Evolutionary conservation across 352 stramenopile genomes (phyloP), one percentile per base, ranked within the genome.

Genomic region (Phytopythium delawarense): DNA sequence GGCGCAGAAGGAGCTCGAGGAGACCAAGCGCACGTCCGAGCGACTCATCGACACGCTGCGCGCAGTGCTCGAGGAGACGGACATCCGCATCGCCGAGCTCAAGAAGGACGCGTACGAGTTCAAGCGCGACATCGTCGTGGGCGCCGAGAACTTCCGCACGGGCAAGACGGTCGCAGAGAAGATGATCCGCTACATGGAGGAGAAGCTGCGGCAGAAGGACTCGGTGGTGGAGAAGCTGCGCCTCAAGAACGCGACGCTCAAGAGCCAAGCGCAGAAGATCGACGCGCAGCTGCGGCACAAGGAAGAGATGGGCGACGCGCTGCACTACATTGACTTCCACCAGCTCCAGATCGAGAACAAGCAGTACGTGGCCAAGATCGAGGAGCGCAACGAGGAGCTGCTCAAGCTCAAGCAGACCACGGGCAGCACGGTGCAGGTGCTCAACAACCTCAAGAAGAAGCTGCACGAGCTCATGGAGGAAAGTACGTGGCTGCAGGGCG

Each of bases 51-150:
- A 98, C 72, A 98, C 92, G 28, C 74, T 98, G 21, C 87, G 85
- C 6, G 91, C 91, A 0, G 91, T 98, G 39, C 73, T 98, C 13
- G 91, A 98, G 58, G 91, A 98, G 72, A 97, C 93, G 16, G 92
- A 98, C 57, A 95, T 98, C 32, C 86, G 94, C 61, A 98, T 98
- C 55, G 76, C 87, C 8, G 94, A 98, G 71, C 78, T 98, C 57
- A 98, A 98, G 80, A 97, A 97, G 67, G 94, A 98, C 54, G 91
- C 90, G 61, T 98, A 98, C 71, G 94, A 98, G 70, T 98, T 98
- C 74, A 98, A 98, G 66, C 79, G 91, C 34, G 92, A 98, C 61
- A 97, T 98, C 44, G 91, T 98, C 40, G 89, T 98, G 0, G 92
- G 91, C 16, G 91, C 91, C 8, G 94, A 98, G 71, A 98, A 98